phyloP scores from a whole-genome alignment of 371 early-diverging fungal genomes.

The Syncephalis fuscata region DNA sequence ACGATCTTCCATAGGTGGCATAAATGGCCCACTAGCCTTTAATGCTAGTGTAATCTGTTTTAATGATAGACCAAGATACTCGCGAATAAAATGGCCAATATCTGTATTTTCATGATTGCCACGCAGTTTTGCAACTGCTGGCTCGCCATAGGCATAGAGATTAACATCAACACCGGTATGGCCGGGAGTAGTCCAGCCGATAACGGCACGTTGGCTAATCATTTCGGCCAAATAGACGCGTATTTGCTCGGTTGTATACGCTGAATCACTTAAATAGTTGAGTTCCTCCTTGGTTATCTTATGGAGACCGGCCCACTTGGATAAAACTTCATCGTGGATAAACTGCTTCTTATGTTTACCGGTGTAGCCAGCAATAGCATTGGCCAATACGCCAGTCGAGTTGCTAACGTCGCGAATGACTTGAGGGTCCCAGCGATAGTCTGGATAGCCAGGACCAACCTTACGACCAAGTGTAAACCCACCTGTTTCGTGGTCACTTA shows the following conservation, averaged over 20 bases:
- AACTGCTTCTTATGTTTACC: conserved; percentile 9
- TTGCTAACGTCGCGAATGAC: conserved; percentile 39
- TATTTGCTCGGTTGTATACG: conserved; percentile 3
- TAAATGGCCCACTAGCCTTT: conserved; percentile 2
- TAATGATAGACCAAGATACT: conserved; percentile 44
- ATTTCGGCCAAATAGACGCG: conserved; percentile 45
- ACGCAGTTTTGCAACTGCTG: conserved; percentile 16
- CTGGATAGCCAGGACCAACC: conserved; percentile 40
- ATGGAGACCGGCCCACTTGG: conserved; percentile 37
- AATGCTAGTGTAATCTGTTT: conserved; percentile 34
- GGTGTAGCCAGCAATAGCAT: conserved; percentile 6
- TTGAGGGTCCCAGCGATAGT: conserved; percentile 77
- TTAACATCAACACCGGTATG: conserved; percentile 93
- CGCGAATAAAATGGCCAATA: conserved; percentile 56
- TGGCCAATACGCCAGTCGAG: conserved; percentile 44
- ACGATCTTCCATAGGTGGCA: too few species aligned
- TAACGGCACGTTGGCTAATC: conserved; percentile 45
- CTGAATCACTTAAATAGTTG: conserved; percentile 14
- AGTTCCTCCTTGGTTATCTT: conserved; percentile 54
- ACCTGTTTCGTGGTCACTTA: conserved; percentile 92
- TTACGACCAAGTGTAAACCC: conserved; percentile 69
- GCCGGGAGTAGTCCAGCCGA: conserved; percentile 84
- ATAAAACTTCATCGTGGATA: conserved; percentile 27
- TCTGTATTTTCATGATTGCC: conserved; percentile 78
- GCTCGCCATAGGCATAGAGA: conserved; percentile 56